A percentile compares a stretch with the other conserved stretches of the same genome.
Conservation (phyloP, 2,329 filamentous ascomycete species). For the Apiospora malaysiana region DNA sequence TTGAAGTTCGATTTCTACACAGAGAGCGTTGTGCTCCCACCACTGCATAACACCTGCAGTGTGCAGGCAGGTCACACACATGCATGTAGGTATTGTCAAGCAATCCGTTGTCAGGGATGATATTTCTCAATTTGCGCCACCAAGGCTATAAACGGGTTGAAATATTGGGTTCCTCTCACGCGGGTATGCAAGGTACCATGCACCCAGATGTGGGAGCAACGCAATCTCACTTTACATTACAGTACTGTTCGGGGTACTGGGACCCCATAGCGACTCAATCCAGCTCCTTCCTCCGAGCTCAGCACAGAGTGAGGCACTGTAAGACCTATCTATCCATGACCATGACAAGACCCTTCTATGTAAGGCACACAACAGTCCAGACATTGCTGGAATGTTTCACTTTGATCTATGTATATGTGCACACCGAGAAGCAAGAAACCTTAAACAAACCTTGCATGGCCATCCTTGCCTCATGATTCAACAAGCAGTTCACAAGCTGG, state of each 20-base stretch:
- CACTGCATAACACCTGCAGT: not conserved
- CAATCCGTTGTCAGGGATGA: not conserved
- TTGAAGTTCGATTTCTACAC: not conserved
- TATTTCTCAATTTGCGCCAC: slow-evolving; percentile 3
- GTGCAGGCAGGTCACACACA: not conserved
- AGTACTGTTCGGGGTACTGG: slow-evolving; percentile 7
- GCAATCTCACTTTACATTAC: slow-evolving; percentile 15
- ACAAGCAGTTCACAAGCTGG: not conserved
- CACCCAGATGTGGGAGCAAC: slow-evolving; percentile 9
- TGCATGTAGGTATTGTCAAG: not conserved
- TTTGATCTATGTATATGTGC: not conserved
- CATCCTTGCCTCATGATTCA: not conserved
- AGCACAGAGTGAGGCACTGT: not conserved
- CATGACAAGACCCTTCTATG: not conserved
- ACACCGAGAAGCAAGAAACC: not conserved
- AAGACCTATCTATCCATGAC: not conserved
- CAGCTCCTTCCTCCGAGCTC: not conserved
- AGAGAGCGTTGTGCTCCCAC: not conserved
- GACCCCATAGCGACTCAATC: not conserved
- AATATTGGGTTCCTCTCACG: slow-evolving; percentile 1
- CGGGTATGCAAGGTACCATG: slow-evolving; percentile 18
- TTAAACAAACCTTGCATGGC: slow-evolving; percentile 1
- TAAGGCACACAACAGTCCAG: not conserved
- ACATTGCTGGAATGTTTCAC: not conserved
- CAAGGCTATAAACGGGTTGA: not conserved